A percentile compares a stretch with the other conserved stretches of the same genome.
Conservation (phyloP, 371 early-diverging fungal genomes). For the Rhizomucor miehei region DNA sequence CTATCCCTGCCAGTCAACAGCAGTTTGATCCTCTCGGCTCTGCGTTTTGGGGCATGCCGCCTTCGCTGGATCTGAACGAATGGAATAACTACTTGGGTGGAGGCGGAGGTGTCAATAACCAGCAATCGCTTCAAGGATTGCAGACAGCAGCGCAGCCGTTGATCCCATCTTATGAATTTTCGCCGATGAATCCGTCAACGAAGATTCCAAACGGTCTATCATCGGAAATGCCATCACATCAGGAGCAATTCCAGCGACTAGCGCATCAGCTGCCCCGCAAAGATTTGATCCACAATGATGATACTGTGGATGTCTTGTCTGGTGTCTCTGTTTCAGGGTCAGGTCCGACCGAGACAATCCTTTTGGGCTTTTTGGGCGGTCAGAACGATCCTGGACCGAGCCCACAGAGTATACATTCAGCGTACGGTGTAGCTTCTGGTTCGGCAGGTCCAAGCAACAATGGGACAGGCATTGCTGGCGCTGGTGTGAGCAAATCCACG, state of each 20-base stretch:
- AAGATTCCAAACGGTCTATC: no score
- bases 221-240: background rate
- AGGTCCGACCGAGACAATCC: background rate
- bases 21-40: conserved; percentile 16
- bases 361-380: background rate
- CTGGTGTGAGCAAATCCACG: background rate
- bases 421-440: background rate
- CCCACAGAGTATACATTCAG: background rate
- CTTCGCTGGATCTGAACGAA: conserved; percentile 19
- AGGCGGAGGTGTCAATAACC: background rate
- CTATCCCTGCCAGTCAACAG: conserved; percentile 21
- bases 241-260: background rate
- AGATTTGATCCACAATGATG: conserved; percentile 4
- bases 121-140: background rate
- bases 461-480: background rate
- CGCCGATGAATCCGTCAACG: conserved; percentile 1
- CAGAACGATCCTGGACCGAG: background rate
- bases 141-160: conserved; percentile 1
- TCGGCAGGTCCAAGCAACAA: background rate
- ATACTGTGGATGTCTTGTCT: conserved; percentile 5
- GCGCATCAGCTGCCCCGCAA: background rate
- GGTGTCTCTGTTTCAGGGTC: background rate
- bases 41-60: conserved; percentile 25
- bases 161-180: conserved; percentile 7
- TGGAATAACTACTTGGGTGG: conserved; percentile 21